A percentile compares a stretch with the other conserved stretches of the same genome.
phyloP scores from a whole-genome alignment of 805 yeast species.

The Teunomyces aglyptinius region DNA sequence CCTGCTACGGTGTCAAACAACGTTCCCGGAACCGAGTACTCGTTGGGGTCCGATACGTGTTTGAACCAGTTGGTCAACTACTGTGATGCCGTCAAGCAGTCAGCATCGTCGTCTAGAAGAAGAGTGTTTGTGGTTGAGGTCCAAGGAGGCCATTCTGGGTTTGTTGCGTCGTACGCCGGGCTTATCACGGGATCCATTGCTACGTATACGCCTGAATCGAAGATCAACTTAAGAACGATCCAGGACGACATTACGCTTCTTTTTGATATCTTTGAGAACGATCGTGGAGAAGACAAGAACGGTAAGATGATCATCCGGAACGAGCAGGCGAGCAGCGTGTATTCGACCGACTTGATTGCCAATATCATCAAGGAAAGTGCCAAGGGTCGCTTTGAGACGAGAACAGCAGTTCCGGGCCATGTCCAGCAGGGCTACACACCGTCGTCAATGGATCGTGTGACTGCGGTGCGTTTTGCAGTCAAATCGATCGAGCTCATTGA shows the following conservation, averaged over 20 bases:
- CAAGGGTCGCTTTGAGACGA: conserved; percentile 66
- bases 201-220: conserved; percentile 74
- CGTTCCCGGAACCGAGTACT: conserved; percentile 80
- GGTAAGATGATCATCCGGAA: conserved; percentile 71
- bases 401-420: conserved; percentile 82
- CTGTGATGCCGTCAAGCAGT: conserved; percentile 77
- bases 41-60: conserved; percentile 75
- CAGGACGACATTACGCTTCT: conserved; percentile 65
- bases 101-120: conserved; percentile 75
- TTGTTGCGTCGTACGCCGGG: conserved; percentile 66
- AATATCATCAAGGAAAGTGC: conserved; percentile 65
- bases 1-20: conserved; percentile 81
- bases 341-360: conserved; percentile 66
- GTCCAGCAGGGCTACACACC: conserved; percentile 85
- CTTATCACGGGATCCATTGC: conserved; percentile 72
- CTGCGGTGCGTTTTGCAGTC: conserved; percentile 70
- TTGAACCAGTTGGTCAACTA: conserved; percentile 66
- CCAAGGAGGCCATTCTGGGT: conserved; percentile 86
- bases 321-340: conserved; percentile 66
- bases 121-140: conserved; percentile 79
- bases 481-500: conserved; percentile 71
- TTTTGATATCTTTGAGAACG: conserved; percentile 56
- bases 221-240: conserved; percentile 56
- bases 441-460: conserved; percentile 72
- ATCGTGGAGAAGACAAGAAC: conserved; percentile 61